These are phyloP conservation scores for Cladosporium cucumerinum DNA, from an alignment of 2,329 filamentous ascomycete genomes.

Conservation along the genomic window DNA sequence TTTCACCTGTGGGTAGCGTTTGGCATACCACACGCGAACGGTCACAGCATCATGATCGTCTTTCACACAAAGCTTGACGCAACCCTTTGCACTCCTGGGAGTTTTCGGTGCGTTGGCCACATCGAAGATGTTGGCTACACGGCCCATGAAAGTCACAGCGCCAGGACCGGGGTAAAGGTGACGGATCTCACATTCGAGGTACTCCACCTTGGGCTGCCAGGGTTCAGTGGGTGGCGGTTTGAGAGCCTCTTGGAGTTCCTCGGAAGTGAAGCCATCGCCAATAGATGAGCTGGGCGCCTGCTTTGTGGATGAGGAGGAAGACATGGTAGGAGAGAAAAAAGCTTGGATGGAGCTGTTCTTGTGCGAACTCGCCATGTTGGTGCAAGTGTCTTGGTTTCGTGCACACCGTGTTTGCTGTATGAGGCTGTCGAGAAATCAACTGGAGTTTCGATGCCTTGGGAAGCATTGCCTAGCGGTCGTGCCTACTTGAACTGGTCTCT, in stretches of 20 bases:
- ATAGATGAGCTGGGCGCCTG: constrained; percentile 18
- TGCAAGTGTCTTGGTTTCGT: background rate
- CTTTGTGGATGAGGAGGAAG: constrained; percentile 26
- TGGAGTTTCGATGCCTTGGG: background rate
- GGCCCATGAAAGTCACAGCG: constrained; percentile 52
- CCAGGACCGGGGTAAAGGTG: constrained; percentile 50
- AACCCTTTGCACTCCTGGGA: constrained; percentile 48
- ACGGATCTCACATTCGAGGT: constrained; percentile 46
- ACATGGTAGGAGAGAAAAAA: constrained; percentile 35
- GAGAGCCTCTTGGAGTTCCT: constrained; percentile 38
- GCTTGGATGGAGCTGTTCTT: constrained; percentile 41
- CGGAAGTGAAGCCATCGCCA: constrained; percentile 54
- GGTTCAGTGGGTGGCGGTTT: constrained; percentile 25
- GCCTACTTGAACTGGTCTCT: background rate
- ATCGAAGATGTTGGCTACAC: constrained; percentile 55
- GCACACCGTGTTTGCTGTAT: background rate
- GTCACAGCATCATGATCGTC: constrained; percentile 55
- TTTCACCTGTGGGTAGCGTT: constrained; percentile 44
- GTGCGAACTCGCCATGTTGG: constrained; percentile 9
- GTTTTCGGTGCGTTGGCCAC: constrained; percentile 42
- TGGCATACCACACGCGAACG: constrained; percentile 40
- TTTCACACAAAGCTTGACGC: constrained; percentile 53
- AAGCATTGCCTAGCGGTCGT: background rate
- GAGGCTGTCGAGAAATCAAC: background rate
- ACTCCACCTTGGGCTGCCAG: constrained; percentile 49